Base-by-base conservation (phyloP, 495 filamentous ascomycete genomes). In the Podospora comata region DNA sequence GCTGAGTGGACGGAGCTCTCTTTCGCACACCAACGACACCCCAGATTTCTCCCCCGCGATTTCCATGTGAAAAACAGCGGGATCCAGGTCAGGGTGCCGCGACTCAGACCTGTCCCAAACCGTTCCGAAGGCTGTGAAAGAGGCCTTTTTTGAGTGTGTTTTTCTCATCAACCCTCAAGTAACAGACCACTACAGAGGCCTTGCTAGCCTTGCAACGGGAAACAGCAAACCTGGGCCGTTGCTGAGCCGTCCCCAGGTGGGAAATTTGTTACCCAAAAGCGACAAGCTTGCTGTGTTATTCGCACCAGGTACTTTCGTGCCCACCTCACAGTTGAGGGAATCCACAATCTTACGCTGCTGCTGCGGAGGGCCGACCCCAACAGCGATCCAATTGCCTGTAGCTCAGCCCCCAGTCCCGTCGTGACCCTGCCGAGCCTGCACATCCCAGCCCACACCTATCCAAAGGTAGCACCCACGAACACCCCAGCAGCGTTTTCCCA, bases 201-300 rank as follows among this genome's bases (percentile, higher is more conserved):
- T 62, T 44, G 67, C 57, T 28, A 48, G 39, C 39, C 39, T 48
- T 48, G 9, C 39, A 48, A 16, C 39, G 39, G 39, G 23, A 23
- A 48, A 48, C 39, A 48, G 30, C 39, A 58, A 58, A 58, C n/a
- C 55, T 63, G 61, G 28, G 30, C 61, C 61, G 61, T 32, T 18
- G n/a, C 61, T 63, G 61, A 63, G 61, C 61, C 61, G 61, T 63
- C 5, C 5, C 32, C 30, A 26, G 34, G 53, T 55, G 67, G 71
- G 68, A 75, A 73, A 72, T 73, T 70, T 69, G 70, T 64, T 73
- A 39, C 71, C 73, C 68, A 59, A 73, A 69, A 62, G 1, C 13
- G 72, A 70, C 60, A 71, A 74, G 74, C 69, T 71, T 23, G 23
- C 58, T 2, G 60, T 63, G 65, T 30, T 34, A 56, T 63, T 68